Base-by-base conservation (phyloP, 805 yeast genomes). In the Wickerhamiella slavikovae region DNA sequence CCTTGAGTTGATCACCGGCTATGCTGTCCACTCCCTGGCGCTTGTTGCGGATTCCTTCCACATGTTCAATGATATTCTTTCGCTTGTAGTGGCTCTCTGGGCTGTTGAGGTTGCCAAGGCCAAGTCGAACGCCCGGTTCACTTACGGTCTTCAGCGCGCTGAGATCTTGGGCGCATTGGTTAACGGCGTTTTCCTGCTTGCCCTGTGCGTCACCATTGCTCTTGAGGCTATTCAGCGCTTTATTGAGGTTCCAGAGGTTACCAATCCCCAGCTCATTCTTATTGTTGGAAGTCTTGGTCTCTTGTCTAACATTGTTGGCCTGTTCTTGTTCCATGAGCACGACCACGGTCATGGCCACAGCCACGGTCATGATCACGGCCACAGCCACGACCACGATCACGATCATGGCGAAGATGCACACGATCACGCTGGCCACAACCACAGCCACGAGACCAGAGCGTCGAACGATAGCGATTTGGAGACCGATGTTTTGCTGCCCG, bases 111-210 rank as follows among this genome's bases (percentile, higher is more conserved):
- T 82, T 9, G 82, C 94, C 30, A 75, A 75, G 42, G 68, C 68
- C 23, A 68, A 71, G 17, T 89, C 93, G 1, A 89, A 80, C 48
- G 73, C 89, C 3, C 72, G 71, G 34, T 85, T 78, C 55, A 89
- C 96, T 2, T 85, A 89, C 45, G 98, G 98, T 12, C 80, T 95
- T 93, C 92, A 85, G 51, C 64, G 98, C 41, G 96, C 96, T 4
- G 98, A 85, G 52, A 83, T 85, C 30, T 60, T 85, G 36, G 98
- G 98, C 33, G 98, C 96, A 6, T 62, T 85, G 35, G 67, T 85
- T 40, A 85, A 85, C 47, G 94, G 94, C 3, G 94, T 89, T 7
- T 89, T 89, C 43, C 52, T 85, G 39, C 60, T 89, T 39, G 96
- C 96, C 1, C 62, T 85, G 37, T 85, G 98, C 49, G 72, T 89